These are phyloP conservation scores for Colletotrichum australisinense DNA, from an alignment of 2,329 filamentous ascomycete genomes.

Conservation along the genomic window DNA sequence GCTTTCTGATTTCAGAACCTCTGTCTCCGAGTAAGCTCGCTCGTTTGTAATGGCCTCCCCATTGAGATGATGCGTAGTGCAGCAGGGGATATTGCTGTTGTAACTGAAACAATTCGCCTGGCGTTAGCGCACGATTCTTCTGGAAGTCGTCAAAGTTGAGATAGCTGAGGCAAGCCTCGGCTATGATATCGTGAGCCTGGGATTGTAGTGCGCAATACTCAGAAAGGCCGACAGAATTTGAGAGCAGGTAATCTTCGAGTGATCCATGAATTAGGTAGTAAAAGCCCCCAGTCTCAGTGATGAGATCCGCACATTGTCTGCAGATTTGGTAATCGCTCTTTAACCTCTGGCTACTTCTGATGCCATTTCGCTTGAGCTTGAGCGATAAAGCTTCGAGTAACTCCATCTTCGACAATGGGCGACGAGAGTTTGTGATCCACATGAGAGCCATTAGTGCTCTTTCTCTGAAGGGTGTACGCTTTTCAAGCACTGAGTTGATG, in stretches of 20 bases:
- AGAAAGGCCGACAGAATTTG: not conserved
- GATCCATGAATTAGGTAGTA: conserved; percentile 12
- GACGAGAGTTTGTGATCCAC: conserved; percentile 5
- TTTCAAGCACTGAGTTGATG: not conserved
- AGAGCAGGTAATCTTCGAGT: conserved; percentile 1
- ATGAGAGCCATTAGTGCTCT: conserved; percentile 5
- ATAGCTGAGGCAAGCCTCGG: conserved; percentile 1
- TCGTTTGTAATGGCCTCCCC: not conserved
- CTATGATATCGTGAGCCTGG: not conserved
- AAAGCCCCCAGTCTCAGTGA: not conserved
- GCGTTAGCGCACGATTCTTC: not conserved
- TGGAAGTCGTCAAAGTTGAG: not conserved
- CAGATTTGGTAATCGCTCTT: not conserved
- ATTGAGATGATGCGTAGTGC: not conserved
- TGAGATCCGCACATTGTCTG: conserved; percentile 13
- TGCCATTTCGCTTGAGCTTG: not conserved
- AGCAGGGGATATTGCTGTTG: not conserved
- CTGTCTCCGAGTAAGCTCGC: not conserved
- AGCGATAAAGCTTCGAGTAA: conserved; percentile 7
- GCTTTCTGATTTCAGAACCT: not conserved
- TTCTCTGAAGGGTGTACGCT: not conserved
- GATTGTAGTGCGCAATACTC: not conserved
- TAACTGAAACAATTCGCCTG: not conserved
- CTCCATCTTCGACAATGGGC: not conserved
- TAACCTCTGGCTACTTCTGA: not conserved